A percentile compares a stretch with the other conserved stretches of the same genome.
Conservation (phyloP, 2,329 filamentous ascomycete species). For the Venturia effusa region DNA sequence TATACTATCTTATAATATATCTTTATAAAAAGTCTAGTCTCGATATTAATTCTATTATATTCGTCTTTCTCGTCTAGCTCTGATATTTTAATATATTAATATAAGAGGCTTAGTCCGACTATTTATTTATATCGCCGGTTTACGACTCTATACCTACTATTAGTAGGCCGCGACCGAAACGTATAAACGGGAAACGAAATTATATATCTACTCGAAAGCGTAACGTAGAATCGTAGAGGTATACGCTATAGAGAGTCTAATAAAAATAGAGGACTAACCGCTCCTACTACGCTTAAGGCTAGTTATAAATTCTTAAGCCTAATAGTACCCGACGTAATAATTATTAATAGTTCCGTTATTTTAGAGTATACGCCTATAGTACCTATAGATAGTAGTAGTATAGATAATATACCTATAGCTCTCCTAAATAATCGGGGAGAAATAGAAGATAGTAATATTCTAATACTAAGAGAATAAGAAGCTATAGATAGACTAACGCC, state of each 20-base stretch:
- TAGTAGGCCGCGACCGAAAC: conserved; percentile 55
- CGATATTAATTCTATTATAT: too few relatives aligned
- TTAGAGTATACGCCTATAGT: conserved; percentile 63
- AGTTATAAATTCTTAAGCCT: conserved; percentile 61
- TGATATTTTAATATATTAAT: too few relatives aligned
- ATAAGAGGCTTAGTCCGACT: too few relatives aligned
- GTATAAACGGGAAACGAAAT: conserved; percentile 59
- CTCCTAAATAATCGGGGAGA: conserved; percentile 52
- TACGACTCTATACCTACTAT: conserved; percentile 66
- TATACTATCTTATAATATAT: too few relatives aligned
- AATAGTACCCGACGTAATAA: conserved; percentile 65
- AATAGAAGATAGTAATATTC: conserved; percentile 68
- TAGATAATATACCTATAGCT: conserved; percentile 65
- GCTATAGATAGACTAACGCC: conserved; percentile 48
- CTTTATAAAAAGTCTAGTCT: too few relatives aligned
- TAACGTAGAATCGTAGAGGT: conserved; percentile 57
- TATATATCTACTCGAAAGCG: conserved; percentile 79
- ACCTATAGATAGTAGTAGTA: conserved; percentile 67
- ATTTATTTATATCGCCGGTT: too few relatives aligned
- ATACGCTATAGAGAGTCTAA: conserved; percentile 21
- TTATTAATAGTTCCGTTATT: conserved; percentile 49
- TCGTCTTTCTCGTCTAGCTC: too few relatives aligned
- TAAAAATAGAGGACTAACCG: conserved; percentile 40
- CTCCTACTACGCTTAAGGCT: conserved; percentile 54
- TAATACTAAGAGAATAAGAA: conserved; percentile 89